These are phyloP conservation scores for Colletotrichum incanum DNA, from an alignment of 2,329 filamentous ascomycete genomes.

Conservation along the genomic window DNA sequence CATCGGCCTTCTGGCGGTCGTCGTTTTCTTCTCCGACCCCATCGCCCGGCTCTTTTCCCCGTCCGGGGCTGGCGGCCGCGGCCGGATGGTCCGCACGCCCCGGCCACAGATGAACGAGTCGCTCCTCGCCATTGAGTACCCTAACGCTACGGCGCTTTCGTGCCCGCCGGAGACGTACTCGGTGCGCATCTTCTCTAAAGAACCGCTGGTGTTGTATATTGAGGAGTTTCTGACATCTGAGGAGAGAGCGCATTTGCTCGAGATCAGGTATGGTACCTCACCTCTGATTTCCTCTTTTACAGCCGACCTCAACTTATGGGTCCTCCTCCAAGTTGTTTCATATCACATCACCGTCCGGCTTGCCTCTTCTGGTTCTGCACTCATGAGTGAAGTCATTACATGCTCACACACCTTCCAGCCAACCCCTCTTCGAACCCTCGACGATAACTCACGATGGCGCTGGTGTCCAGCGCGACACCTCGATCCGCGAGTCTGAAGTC, in stretches of 20 bases:
- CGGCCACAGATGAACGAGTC: slow-evolving; percentile 66
- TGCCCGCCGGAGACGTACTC: slow-evolving; percentile 61
- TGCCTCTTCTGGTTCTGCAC: background rate
- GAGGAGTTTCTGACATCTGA: slow-evolving; percentile 64
- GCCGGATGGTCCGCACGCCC: slow-evolving; percentile 52
- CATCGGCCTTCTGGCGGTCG: slow-evolving; percentile 58
- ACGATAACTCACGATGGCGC: slow-evolving; percentile 66
- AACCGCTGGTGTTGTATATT: slow-evolving; percentile 69
- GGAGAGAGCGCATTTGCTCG: slow-evolving; percentile 64
- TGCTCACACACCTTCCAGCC: slow-evolving; percentile 50
- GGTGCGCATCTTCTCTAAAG: slow-evolving; percentile 64
- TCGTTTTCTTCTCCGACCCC: slow-evolving; percentile 63
- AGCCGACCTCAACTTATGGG: background rate
- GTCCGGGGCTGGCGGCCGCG: slow-evolving; percentile 28
- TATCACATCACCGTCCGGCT: background rate
- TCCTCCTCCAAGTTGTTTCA: background rate
- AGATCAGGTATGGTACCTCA: slow-evolving; percentile 61
- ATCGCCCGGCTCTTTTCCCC: slow-evolving; percentile 56
- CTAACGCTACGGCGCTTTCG: slow-evolving; percentile 53
- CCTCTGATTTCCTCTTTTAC: slow-evolving; percentile 23
- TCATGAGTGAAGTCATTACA: background rate
- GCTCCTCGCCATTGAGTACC: slow-evolving; percentile 63
- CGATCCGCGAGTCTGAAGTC: slow-evolving; percentile 67
- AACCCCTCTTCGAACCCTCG: slow-evolving; percentile 65
- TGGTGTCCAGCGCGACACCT: slow-evolving; percentile 57